Evolutionary conservation across 208 protist species (phyloP), one percentile per base, ranked within the genome.

Genomic region (Vickermania spadyakhi): DNA sequence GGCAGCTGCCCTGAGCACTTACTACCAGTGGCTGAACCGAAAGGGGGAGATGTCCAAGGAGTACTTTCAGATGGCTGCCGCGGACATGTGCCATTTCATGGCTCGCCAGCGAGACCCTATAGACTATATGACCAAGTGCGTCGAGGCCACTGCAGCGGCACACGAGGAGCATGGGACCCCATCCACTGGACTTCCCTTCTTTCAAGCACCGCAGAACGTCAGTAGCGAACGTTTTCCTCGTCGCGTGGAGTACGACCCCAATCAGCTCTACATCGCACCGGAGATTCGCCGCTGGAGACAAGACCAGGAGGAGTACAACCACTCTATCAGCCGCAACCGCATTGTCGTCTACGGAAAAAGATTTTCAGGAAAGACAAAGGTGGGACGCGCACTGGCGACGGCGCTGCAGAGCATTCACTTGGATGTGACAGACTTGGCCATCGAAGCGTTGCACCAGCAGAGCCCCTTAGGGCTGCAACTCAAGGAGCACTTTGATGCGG

Each of bases 391-490:
- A 23, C 70, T 94, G 0, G 81, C 88, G 25, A 60, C 58, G 42
- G 66, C 60, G 2, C 74, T 94, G n/a, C 63, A 81, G 59, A 77
- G 72, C 30, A 70, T 83, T 11, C 79, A 91, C 53, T 60, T 94
- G 1, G 75, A 89, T 58, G 70, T 89, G 21, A 52, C 75, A 11
- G 86, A 81, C 14, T 72, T 93, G 25, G 82, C 80, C 13, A 1
- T 73, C 23, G 58, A 31, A 25, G 70, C 70, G 18, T 23, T 68
- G 26, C 28, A 29, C 31, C 54, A 31, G 18, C 42, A 26, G 3
- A 60, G 70, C 61, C 1, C 57, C 36, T 36, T 93, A 4, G 71
- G 69, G 3, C 65, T 64, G 26, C 54, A 80, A 28, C 28, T 95
- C 11, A 27, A 18, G 1, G 30, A 64, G 2, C 72, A 58, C 26